Conservation (phyloP, 306 rosid genomes). For the Rosa multiflora region DNA sequence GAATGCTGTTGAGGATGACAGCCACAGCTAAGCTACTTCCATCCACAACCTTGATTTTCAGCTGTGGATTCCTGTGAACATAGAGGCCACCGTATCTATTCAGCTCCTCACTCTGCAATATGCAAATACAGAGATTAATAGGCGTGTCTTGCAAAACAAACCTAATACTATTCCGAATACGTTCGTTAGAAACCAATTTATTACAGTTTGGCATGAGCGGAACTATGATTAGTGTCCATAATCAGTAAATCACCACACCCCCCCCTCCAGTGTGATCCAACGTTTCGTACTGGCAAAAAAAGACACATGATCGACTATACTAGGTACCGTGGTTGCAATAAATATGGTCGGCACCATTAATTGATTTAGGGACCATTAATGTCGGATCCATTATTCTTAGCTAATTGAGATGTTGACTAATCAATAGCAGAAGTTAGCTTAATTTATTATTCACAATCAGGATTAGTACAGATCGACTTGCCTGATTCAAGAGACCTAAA, state of each 20-base stretch:
- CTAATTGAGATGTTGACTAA: neutral
- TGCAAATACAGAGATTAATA: neutral
- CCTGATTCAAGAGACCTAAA: slow-evolving; percentile 53
- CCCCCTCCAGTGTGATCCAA: neutral
- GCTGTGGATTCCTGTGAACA: slow-evolving; percentile 44
- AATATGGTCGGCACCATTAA: too few species aligned
- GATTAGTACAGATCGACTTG: neutral
- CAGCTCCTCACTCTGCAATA: slow-evolving; percentile 56
- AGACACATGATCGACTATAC: neutral
- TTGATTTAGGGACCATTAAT: neutral
- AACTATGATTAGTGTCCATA: neutral
- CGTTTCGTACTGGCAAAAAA: neutral
- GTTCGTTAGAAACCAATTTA: too few species aligned
- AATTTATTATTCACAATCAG: neutral
- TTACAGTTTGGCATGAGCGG: neutral
- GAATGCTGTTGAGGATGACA: slow-evolving; percentile 52
- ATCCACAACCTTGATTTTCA: slow-evolving; percentile 68
- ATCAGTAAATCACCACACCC: too few species aligned
- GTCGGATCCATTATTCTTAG: neutral
- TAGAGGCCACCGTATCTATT: slow-evolving; percentile 61
- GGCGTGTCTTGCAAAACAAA: neutral
- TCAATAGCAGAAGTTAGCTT: neutral
- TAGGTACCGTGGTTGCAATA: too few species aligned
- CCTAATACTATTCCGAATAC: neutral
- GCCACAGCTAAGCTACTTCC: slow-evolving; percentile 76